Evolutionary conservation across 1,284 basidiomycete genomes (phyloP).

Genomic region (Pseudozyma pruni): DNA sequence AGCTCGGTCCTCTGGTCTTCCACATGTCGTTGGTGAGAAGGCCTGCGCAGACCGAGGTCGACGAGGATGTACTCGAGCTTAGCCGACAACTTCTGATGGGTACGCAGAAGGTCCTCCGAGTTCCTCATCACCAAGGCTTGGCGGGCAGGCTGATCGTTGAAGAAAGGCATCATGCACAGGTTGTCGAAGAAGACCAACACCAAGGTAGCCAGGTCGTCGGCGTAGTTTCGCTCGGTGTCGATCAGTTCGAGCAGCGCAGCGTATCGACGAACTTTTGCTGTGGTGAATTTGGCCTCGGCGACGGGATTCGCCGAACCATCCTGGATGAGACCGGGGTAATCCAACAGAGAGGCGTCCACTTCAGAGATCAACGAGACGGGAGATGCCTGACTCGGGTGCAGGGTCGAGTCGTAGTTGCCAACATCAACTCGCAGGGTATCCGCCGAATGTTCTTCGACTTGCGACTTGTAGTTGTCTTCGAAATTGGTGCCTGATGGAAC

Average conservation of each 20-base stretch:
- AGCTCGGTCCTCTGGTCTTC: conserved; percentile 37
- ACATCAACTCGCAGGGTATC: conserved; percentile 34
- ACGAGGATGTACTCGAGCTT: conserved; percentile 52
- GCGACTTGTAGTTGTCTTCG: conserved; percentile 33
- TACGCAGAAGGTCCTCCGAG: conserved; percentile 52
- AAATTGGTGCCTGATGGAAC: conserved; percentile 33
- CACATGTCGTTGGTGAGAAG: conserved; percentile 9
- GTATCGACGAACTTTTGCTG: conserved; percentile 46
- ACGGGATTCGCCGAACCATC: conserved; percentile 12
- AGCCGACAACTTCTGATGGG: conserved; percentile 56
- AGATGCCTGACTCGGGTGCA: conserved; percentile 24
- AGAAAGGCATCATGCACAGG: conserved; percentile 60
- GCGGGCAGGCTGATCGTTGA: conserved; percentile 55
- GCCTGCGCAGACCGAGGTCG: conserved; percentile 43
- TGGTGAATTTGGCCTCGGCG: conserved; percentile 26
- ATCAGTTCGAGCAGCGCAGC: conserved; percentile 63
- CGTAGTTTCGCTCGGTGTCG: conserved; percentile 65
- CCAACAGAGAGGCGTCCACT: conserved; percentile 13
- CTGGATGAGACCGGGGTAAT: conserved; percentile 11
- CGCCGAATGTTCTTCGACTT: conserved; percentile 31
- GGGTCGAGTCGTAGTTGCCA: conserved; percentile 13
- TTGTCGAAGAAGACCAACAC: conserved; percentile 64
- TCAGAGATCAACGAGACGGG: conserved; percentile 39
- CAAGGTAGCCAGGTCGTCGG: conserved; percentile 60
- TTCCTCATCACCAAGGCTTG: conserved; percentile 60